phyloP scores from a whole-genome alignment of 148 eudicot genomes.

The Vaccinium darrowii region DNA sequence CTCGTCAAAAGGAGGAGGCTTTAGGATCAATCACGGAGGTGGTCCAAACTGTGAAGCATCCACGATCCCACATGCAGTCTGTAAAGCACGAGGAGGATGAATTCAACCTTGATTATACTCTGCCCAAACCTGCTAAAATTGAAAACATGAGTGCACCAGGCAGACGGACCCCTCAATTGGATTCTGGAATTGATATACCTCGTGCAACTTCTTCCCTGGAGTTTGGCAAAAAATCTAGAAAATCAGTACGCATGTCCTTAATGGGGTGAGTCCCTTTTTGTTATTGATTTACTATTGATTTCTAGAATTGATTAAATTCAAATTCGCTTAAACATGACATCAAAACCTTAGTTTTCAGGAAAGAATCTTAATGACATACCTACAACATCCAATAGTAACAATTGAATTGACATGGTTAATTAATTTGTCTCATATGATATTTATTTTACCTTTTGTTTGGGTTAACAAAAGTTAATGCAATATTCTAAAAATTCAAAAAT shows the following conservation, averaged over 20 bases:
- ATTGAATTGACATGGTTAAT: too few species aligned
- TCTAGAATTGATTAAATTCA: too few species aligned
- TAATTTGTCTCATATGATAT: too few species aligned
- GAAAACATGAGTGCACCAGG: conserved; percentile 46
- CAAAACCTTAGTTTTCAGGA: too few species aligned
- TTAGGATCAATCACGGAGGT: conserved; percentile 89
- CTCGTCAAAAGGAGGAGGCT: conserved; percentile 96
- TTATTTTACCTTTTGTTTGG: too few species aligned
- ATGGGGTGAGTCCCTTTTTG: conserved; percentile 54
- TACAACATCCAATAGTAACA: too few species aligned
- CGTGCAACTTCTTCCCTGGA: conserved; percentile 34
- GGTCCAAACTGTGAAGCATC: conserved; percentile 86
- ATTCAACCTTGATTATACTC: conserved; percentile 41
- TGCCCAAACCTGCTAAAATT: conserved; percentile 47
- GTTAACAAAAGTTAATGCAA: too few species aligned
- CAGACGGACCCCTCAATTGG: conserved; percentile 45
- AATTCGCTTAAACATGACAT: too few species aligned
- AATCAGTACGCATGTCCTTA: conserved; percentile 64
- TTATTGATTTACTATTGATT: conserved; percentile 5
- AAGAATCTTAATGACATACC: too few species aligned
- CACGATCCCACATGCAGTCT: conserved; percentile 51
- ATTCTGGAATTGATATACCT: conserved; percentile 30
- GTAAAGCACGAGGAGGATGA: conserved; percentile 41
- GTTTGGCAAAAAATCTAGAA: conserved; percentile 44
- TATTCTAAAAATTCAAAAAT: too few species aligned